Evolutionary conservation across 2,329 filamentous ascomycete genomes (phyloP).

Genomic region (Arthrobotrys iridis): DNA sequence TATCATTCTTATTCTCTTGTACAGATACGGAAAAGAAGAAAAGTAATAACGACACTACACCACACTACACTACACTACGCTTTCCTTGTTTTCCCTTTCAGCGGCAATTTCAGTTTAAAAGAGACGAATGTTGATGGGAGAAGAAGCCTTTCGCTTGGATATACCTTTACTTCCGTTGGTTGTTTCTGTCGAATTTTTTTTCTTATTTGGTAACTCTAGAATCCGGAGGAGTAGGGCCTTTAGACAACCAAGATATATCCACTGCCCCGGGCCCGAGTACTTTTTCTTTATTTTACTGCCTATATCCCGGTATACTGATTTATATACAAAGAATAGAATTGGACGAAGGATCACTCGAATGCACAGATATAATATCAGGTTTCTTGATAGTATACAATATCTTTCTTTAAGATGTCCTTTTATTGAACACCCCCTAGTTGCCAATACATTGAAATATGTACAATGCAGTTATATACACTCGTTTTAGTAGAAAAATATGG

Average conservation of each 20-base stretch:
- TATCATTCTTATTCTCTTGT: not conserved
- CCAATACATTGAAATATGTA: constrained; percentile 17
- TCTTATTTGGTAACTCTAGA: too few relatives aligned
- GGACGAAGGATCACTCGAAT: not conserved
- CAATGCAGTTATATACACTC: constrained; percentile 18
- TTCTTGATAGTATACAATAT: not conserved
- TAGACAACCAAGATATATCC: too few relatives aligned
- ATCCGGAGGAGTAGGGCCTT: too few relatives aligned
- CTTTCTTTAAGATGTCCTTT: not conserved
- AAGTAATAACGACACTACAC: not conserved
- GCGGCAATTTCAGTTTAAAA: not conserved
- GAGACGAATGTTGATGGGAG: not conserved
- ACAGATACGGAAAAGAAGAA: constrained; percentile 11
- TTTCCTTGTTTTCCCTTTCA: not conserved
- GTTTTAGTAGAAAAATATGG: too few relatives aligned
- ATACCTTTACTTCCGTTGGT: too few relatives aligned
- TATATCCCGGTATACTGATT: not conserved
- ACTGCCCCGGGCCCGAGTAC: too few relatives aligned
- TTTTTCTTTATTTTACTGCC: too few relatives aligned
- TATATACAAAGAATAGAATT: not conserved
- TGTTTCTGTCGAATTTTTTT: too few relatives aligned
- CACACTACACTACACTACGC: not conserved
- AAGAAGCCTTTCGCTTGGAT: not conserved
- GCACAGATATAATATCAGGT: too few relatives aligned
- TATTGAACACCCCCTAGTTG: not conserved